Evolutionary conservation across 2,329 filamentous ascomycete genomes (phyloP), one percentile per base, ranked within the genome.

Genomic region (Xylariaceae sp.): DNA sequence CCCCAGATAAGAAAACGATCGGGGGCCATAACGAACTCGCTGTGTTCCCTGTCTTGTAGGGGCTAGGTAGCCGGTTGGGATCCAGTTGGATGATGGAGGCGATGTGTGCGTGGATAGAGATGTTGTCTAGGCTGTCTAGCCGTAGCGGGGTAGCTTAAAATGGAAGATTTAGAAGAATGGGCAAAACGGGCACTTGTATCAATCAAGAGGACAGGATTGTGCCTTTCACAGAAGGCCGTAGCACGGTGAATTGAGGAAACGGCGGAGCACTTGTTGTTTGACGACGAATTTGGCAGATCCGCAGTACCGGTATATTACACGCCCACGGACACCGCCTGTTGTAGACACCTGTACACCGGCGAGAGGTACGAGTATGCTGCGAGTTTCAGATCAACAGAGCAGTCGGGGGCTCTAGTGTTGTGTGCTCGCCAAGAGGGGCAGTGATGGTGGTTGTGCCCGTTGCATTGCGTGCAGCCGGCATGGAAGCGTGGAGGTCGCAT

Each of bases 1-100:
- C 84, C 83, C 83, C 83, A 86, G 65, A 86, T 83, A 60, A 87
- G 76, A 68, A 80, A 85, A 61, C 76, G 74, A 51, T 57, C 55
- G 18, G 54, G 36, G 21, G 45, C 34, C 37, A 67, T 63, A 39
- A 58, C 61, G 60, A 66, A 68, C 52, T 64, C 67, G 16, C 15
- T 13, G 15, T 15, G 13, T 5, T 12, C 12, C 32, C 32, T 16
- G 36, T 37, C 36, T 37, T 16, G 36, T 21, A 16, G 12, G 21
- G 21, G 16, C 19, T 8, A 19, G 6, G 2, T 53, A 30, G 34
- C 45, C 54, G 34, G 19, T 18, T 16, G 34, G 12, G 8, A 45
- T 26, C 30, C 44, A 18, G 13, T 9, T 22, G 18, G 13, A 6
- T 13, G 22, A 5, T n/a, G 13, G 47, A 30, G 40, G 21, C 34